phyloP scores from a whole-genome alignment of 345 rosid genomes.

The Microthlaspi erraticum region DNA sequence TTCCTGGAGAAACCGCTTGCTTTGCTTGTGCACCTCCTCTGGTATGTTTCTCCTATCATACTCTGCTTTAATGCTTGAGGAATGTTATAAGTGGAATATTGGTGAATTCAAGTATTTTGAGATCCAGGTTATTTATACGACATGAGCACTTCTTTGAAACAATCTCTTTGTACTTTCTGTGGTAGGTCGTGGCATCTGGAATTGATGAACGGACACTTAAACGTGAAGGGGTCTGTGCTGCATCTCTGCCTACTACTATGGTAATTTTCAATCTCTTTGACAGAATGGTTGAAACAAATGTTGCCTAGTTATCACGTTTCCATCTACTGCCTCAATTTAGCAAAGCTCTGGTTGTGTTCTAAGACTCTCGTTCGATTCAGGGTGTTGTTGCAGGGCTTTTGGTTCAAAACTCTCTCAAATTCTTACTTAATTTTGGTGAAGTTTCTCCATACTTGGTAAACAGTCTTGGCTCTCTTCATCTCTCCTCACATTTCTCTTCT shows the following conservation, averaged over 20 bases:
- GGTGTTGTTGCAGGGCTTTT: constrained; percentile 97
- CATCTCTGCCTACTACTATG: constrained; percentile 95
- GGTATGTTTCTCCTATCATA: constrained; percentile 50
- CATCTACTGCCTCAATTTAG: constrained; percentile 8
- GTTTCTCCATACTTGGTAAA: constrained; percentile 90
- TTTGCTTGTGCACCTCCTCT: constrained; percentile 99
- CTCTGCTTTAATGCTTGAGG: background rate
- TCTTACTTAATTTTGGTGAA: constrained; percentile 78
- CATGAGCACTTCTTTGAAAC: background rate
- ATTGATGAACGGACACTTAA: constrained; percentile 93
- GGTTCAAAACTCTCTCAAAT: constrained; percentile 90
- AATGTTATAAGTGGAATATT: constrained; percentile 18
- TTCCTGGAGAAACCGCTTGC: constrained; percentile 98
- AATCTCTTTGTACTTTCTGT: constrained; percentile 13
- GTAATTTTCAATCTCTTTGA: constrained; percentile 46
- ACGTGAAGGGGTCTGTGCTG: constrained; percentile 97
- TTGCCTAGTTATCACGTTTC: background rate
- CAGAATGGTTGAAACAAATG: constrained; percentile 4
- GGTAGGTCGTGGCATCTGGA: constrained; percentile 95
- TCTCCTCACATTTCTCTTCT: constrained; percentile 12
- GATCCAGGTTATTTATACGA: constrained; percentile 6
- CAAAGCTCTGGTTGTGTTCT: constrained; percentile 9
- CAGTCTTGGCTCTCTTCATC: constrained; percentile 29
- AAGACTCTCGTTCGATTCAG: constrained; percentile 49
- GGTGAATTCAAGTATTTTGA: background rate